phyloP scores from a whole-genome alignment of 805 yeast genomes.

The Yamadazyma insecticola region DNA sequence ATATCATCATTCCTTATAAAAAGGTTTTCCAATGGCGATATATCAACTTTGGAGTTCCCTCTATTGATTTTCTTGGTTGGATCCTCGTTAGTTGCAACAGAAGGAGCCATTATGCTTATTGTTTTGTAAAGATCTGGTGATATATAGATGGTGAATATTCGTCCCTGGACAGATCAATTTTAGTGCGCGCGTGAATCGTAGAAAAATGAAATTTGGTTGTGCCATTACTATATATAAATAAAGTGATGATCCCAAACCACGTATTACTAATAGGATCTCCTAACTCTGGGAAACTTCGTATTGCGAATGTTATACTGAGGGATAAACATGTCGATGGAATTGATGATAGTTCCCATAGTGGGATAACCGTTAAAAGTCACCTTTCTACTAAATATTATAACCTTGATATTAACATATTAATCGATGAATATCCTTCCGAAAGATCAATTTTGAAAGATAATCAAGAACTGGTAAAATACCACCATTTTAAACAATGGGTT shows the following conservation, averaged over 20 bases:
- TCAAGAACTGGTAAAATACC: neutral
- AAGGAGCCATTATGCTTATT: conserved; percentile 6
- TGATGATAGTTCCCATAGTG: conserved; percentile 28
- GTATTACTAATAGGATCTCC: conserved; percentile 45
- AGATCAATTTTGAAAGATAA: conserved; percentile 1
- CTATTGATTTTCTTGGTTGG: neutral
- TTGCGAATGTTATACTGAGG: conserved; percentile 22
- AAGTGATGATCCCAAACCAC: conserved; percentile 33
- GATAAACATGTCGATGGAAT: conserved; percentile 20
- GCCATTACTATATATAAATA: conserved; percentile 2
- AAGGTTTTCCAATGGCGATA: conserved; percentile 32
- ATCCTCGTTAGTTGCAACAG: conserved; percentile 2
- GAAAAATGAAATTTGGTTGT: too few relatives aligned
- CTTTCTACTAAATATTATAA: conserved; percentile 30
- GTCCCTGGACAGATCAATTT: too few relatives aligned
- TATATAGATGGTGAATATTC: too few relatives aligned
- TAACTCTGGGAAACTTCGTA: conserved; percentile 33
- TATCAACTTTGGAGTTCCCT: conserved; percentile 13
- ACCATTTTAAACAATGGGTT: conserved; percentile 29
- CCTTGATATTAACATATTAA: conserved; percentile 22
- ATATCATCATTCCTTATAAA: conserved; percentile 38
- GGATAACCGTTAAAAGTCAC: conserved; percentile 21
- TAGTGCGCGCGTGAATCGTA: too few relatives aligned
- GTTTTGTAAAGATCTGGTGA: too few relatives aligned
- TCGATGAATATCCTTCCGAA: conserved; percentile 29